Percentiles rank a stretch among this genome's conserved stretches.
These are phyloP conservation scores for Suillus ampliporus DNA, from an alignment of 768 basidiomycete genomes.

Conservation along the genomic window DNA sequence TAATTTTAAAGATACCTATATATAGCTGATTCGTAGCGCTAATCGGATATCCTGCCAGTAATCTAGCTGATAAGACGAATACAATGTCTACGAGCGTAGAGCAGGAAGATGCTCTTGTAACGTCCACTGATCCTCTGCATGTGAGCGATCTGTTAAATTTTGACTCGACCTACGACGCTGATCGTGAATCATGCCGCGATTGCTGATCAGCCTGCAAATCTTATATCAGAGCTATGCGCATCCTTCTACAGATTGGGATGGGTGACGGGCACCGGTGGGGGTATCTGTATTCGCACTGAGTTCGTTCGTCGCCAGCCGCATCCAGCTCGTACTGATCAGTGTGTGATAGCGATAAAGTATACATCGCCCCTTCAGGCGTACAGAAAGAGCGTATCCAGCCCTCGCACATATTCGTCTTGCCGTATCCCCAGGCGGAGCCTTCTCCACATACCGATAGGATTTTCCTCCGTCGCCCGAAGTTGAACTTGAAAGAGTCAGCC, in stretches of 20 bases:
- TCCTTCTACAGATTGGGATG: slow-evolving; percentile 88
- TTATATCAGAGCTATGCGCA: slow-evolving; percentile 85
- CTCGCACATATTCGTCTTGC: slow-evolving; percentile 86
- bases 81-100: slow-evolving; percentile 5
- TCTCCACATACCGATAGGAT: slow-evolving; percentile 71
- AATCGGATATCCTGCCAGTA: too few species aligned
- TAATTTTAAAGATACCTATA: too few species aligned
- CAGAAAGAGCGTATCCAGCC: slow-evolving; percentile 90
- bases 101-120: slow-evolving; percentile 54
- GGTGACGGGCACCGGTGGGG: slow-evolving; percentile 91
- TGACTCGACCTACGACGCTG: background rate
- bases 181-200: background rate
- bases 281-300: slow-evolving; percentile 77
- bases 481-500: slow-evolving; percentile 80
- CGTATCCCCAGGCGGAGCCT: slow-evolving; percentile 68
- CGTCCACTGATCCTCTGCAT: slow-evolving; percentile 66
- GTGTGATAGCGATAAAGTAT: slow-evolving; percentile 68
- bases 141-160: slow-evolving; percentile 43
- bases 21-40: too few species aligned
- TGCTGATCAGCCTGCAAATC: slow-evolving; percentile 76
- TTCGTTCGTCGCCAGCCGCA: slow-evolving; percentile 35
- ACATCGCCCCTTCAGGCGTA: slow-evolving; percentile 87
- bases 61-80: background rate
- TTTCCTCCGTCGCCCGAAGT: slow-evolving; percentile 76
- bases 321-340: background rate